These are phyloP conservation scores for Paramecium primaurelia DNA, from an alignment of 73 alveolate genomes.

Conservation along the genomic window DNA sequence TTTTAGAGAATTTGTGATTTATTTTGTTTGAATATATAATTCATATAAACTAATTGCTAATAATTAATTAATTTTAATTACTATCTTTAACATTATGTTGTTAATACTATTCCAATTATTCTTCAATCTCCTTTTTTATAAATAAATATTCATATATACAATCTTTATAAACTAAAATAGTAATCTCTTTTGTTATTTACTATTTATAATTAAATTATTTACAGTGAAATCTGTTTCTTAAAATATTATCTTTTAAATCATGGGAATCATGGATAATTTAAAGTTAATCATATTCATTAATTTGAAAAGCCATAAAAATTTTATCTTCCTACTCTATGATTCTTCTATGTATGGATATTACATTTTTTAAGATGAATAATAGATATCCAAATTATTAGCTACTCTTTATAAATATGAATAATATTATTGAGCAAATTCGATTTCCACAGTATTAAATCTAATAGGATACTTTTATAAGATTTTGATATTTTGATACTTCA, in stretches of 20 bases:
- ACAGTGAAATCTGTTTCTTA: neutral
- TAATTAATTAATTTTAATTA: neutral
- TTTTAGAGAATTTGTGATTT: neutral
- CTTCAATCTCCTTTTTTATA: neutral
- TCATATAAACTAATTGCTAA: neutral
- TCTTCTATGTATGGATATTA: slow-evolving; percentile 10
- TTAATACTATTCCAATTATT: neutral
- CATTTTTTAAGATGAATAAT: neutral
- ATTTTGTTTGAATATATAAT: neutral
- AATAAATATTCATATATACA: neutral
- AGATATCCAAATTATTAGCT: neutral
- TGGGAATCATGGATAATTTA: neutral
- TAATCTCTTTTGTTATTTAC: neutral
- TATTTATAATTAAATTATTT: neutral
- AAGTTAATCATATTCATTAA: neutral
- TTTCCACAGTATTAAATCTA: neutral
- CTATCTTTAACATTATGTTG: neutral
- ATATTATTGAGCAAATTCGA: neutral
- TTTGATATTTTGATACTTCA: neutral
- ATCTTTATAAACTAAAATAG: neutral
- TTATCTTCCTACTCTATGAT: neutral
- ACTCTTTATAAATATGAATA: neutral
- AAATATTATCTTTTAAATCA: neutral
- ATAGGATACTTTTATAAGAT: neutral
- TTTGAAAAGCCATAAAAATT: slow-evolving; percentile 21